Percentiles rank a stretch among this genome's conserved stretches.
Conservation (phyloP, 1,284 basidiomycete species). For the Ustilago loliicola region DNA sequence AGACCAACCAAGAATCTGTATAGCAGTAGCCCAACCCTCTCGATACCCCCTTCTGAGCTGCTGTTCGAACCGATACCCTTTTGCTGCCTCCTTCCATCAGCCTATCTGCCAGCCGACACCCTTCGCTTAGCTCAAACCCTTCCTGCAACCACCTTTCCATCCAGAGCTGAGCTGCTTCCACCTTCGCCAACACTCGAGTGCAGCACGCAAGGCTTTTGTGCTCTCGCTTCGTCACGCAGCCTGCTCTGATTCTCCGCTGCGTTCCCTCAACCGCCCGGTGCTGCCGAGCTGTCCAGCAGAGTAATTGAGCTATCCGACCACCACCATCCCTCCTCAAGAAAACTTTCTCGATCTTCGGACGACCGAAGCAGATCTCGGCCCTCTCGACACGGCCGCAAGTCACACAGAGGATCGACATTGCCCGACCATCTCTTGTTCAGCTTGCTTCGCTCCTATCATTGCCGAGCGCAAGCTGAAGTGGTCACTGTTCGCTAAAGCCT, state of each 20-base stretch:
- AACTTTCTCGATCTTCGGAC: not conserved
- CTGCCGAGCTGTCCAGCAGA: not conserved
- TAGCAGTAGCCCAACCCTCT: not conserved
- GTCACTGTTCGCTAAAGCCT: not conserved
- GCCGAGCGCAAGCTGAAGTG: not conserved
- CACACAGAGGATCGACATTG: not conserved
- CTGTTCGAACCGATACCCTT: constrained; percentile 1
- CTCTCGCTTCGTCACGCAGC: not conserved
- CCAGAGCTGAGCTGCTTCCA: not conserved
- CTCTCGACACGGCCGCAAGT: not conserved
- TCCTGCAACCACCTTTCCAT: not conserved
- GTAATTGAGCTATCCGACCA: not conserved
- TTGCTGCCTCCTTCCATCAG: not conserved
- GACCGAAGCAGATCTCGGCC: not conserved
- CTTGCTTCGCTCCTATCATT: not conserved
- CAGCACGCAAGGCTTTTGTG: not conserved
- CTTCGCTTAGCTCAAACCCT: not conserved
- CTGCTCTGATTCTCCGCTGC: not conserved
- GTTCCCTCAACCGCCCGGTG: not conserved
- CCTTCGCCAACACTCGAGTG: not conserved
- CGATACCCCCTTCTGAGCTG: not conserved
- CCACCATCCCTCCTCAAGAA: constrained; percentile 12
- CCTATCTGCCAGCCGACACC: not conserved
- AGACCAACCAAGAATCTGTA: not conserved
- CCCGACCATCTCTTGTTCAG: not conserved